Evolutionary conservation across 2,329 filamentous ascomycete species (phyloP), one percentile per base, ranked within the genome.

Genomic region (Neonectria sp.): DNA sequence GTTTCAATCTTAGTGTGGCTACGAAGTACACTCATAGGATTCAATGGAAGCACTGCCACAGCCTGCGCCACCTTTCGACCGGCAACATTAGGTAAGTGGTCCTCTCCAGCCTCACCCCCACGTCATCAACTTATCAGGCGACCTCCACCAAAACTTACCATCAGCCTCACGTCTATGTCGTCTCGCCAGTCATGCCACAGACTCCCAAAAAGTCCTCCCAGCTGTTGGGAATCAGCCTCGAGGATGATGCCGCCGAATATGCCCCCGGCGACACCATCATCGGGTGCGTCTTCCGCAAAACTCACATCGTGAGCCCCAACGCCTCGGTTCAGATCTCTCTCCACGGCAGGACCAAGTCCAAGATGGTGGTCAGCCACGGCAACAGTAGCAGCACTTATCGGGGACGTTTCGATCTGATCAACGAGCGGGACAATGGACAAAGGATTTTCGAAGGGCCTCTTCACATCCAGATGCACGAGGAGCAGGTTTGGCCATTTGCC

Each of bases 401-500:
- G 6, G 67, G 68, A 3, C 71, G 73, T n/a, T 76, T 76, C 71
- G 70, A 70, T 53, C 65, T 80, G 11, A 72, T 79, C 46, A 48
- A 61, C 24, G n/a, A 15, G 0, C 37, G 58, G 2, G 48, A 25
- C 3, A 60, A 59, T 7, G 66, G 66, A 3, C 21, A 73, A 12
- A 62, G 51, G 6, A 60, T 69, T 3, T 73, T 71, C 37, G 33
- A 68, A 2, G 79, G 78, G 0, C 78, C 77, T 0, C 12, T 79
- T 4, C 74, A 79, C 24, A 72, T 76, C 21, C 60, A 66, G 21
- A 37, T 51, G 0, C 48, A 25, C 4, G 29, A 60, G 24, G 64
- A 63, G 12, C 60, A 51, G 0, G 29, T 51, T 0, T 82, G 79
- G 80, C 71, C 73, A 0, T 80, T 80, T 49, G 65, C 75, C 0